Evolutionary conservation across 2,329 filamentous ascomycete species (phyloP), one percentile per base, ranked within the genome.

Genomic region (Plenodomus lindquistii): DNA sequence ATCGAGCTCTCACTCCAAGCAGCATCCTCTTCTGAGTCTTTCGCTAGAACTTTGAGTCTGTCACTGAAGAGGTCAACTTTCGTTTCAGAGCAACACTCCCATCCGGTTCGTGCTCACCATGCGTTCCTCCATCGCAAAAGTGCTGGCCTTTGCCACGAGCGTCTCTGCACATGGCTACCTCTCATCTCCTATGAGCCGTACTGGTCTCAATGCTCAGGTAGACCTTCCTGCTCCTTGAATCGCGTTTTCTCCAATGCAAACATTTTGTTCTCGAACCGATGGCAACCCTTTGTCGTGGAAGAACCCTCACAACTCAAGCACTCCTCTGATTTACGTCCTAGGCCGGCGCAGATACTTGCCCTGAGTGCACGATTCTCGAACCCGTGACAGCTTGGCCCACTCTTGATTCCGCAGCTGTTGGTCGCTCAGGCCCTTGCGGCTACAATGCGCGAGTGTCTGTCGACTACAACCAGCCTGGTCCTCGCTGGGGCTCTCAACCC

Each of bases 401-500:
- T 35, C 54, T 69, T 13, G 52, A 63, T 20, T 46, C 57, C 13
- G 66, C 65, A 11, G 24, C 54, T 40, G 66, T 70, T 2, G 66
- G 65, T 22, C 67, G 65, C 16, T 63, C 57, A 20, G 67, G 67
- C 6, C 67, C 67, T 27, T 70, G 67, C 31, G 67, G 67, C 15
- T 70, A 70, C 52, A 70, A 70, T 20, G 66, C 67, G n/a, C 64
- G 67, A 2, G 66, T 70, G 5, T 65, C 61, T 22, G 62, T 66
- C 19, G 67, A 70, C 45, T 64, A 70, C 52, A 70, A 70, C 20
- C 65, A 69, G 46, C 67, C 67, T 3, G 67, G 67, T 8, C 57
- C 58, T 29, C 39, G 40, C 20, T 70, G 67, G 67, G 67, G 67
- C 2, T 62, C 55, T 2, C 44, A 57, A 5, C 64, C 65, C 2